These are phyloP conservation scores for Apiotrichum gracile DNA, from an alignment of 1,284 basidiomycete genomes.

Conservation along the genomic window DNA sequence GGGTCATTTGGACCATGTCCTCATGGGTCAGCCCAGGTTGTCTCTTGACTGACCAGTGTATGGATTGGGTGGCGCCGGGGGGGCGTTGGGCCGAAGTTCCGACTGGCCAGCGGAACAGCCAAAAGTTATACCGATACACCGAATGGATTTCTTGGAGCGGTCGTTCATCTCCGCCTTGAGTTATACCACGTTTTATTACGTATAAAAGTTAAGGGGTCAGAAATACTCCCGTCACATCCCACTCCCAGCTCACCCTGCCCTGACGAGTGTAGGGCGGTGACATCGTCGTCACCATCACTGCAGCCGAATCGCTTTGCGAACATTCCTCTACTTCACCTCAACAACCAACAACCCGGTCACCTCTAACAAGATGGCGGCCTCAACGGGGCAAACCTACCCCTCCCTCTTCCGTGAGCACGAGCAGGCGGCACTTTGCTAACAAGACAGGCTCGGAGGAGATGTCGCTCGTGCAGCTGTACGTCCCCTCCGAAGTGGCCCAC, in stretches of 20 bases:
- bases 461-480: conserved; percentile 97
- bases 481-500: conserved; percentile 95
- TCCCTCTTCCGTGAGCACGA: conserved; percentile 69
- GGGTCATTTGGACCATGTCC: too few species aligned
- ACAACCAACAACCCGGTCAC: neutral
- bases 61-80: too few species aligned
- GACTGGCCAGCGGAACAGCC: too few species aligned
- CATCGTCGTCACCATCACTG: neutral
- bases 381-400: conserved; percentile 52
- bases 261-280: neutral
- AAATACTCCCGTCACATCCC: neutral
- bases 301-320: neutral
- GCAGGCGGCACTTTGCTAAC: neutral
- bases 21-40: too few species aligned
- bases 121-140: too few species aligned
- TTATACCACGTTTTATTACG: too few species aligned
- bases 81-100: too few species aligned
- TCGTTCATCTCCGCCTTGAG: too few species aligned
- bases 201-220: too few species aligned
- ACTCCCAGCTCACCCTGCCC: neutral
- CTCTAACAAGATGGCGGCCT: conserved; percentile 19
- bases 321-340: neutral
- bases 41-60: too few species aligned
- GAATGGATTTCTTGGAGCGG: too few species aligned
- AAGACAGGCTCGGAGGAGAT: conserved; percentile 81